phyloP scores from a whole-genome alignment of 345 rosid species.

The Salix exigua region DNA sequence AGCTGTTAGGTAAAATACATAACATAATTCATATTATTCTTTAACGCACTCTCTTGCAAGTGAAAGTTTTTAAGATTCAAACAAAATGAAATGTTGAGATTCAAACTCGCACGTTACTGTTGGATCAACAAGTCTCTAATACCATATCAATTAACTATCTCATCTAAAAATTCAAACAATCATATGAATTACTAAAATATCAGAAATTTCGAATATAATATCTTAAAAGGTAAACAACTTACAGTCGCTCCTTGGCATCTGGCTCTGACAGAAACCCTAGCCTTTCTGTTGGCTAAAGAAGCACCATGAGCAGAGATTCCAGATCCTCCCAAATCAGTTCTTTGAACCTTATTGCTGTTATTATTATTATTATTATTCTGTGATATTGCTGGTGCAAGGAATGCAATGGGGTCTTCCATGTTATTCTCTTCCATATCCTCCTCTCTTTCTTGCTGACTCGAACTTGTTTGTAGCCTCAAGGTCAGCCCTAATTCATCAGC shows the following conservation, averaged over 20 bases:
- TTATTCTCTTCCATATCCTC: conserved; percentile 7
- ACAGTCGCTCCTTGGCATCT: conserved; percentile 50
- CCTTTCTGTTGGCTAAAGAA: conserved; percentile 42
- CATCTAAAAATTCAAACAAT: no score
- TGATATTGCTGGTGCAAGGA: neutral
- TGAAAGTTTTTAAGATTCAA: no score
- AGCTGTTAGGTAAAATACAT: rapidly evolving
- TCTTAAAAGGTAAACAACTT: neutral
- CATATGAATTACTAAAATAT: no score
- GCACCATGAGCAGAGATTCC: conserved; percentile 32
- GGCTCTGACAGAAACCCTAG: conserved; percentile 59
- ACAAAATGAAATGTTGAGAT: no score
- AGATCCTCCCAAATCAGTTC: conserved; percentile 17
- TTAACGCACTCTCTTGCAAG: no score
- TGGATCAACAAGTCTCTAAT: no score
- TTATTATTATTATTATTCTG: neutral
- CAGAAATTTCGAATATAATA: neutral
- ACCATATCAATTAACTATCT: rapidly evolving
- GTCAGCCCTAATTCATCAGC: conserved; percentile 44
- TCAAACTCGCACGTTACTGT: no score
- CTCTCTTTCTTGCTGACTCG: neutral
- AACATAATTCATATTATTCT: no score
- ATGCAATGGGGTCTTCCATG: conserved; percentile 5
- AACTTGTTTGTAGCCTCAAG: conserved; percentile 31
- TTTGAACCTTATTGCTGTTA: conserved; percentile 28